Conservation (phyloP, 257 asterid genomes). For the Gynochthodes officinalis region DNA sequence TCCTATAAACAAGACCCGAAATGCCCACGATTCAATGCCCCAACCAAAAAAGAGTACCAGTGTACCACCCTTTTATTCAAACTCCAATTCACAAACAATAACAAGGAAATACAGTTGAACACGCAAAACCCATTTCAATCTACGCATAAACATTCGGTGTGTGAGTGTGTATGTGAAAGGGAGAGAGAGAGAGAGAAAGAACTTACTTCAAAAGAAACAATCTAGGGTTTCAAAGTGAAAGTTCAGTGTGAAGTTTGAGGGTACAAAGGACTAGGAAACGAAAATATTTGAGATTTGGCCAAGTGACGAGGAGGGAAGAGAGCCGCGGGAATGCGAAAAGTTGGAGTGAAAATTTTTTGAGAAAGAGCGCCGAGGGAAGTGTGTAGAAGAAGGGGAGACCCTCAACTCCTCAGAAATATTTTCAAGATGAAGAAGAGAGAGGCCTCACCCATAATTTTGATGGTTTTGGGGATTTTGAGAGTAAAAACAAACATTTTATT, state of each 20-base stretch:
- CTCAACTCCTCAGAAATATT: constrained; percentile 17
- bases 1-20: background rate
- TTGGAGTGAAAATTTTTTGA: constrained; percentile 1
- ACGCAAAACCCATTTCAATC: background rate
- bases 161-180: background rate
- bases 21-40: background rate
- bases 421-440: too few relatives aligned
- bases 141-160: background rate
- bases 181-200: background rate
- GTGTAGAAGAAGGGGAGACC: background rate
- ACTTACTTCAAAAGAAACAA: constrained; percentile 9
- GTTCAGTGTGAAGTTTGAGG: background rate
- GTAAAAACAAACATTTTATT: too few relatives aligned
- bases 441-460: too few relatives aligned
- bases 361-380: background rate
- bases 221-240: constrained; percentile 2
- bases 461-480: background rate
- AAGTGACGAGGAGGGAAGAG: constrained; percentile 9
- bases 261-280: background rate
- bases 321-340: constrained; percentile 18
- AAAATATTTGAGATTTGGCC: background rate
- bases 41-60: too few relatives aligned
- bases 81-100: background rate
- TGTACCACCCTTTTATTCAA: background rate
- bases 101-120: background rate